A percentile compares a stretch with the other conserved stretches of the same genome.
These are phyloP conservation scores for Tetracladium marchalianum DNA, from an alignment of 495 filamentous ascomycete genomes.

Conservation along the genomic window DNA sequence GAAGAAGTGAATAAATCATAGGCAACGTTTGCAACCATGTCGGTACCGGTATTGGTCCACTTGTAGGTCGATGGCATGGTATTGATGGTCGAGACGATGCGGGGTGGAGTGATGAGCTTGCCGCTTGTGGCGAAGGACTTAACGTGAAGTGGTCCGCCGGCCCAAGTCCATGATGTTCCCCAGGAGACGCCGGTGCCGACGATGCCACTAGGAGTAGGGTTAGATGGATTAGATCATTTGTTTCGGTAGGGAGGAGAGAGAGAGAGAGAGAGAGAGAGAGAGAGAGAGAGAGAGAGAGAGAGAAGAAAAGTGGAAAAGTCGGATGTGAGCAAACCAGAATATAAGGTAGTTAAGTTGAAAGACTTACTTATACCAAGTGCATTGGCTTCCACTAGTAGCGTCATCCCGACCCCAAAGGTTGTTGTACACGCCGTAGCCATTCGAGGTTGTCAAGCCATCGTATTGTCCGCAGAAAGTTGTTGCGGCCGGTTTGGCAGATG, in stretches of 20 bases:
- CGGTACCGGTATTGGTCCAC: constrained; percentile 47
- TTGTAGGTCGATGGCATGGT: constrained; percentile 42
- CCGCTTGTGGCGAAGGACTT: constrained; percentile 53
- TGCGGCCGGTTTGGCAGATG: constrained; percentile 28
- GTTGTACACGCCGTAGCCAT: constrained; percentile 40
- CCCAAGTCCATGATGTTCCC: constrained; percentile 50
- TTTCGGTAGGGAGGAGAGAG: no score
- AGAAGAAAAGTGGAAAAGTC: no score
- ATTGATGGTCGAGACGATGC: constrained; percentile 36
- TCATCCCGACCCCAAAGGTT: constrained; percentile 39
- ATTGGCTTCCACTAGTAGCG: constrained; percentile 47
- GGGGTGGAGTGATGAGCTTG: constrained; percentile 29
- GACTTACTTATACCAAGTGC: constrained; percentile 41
- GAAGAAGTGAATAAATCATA: constrained; percentile 55
- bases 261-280: no score
- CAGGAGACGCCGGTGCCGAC: constrained; percentile 37
- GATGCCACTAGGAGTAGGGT: no score
- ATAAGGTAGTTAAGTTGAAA: constrained; percentile 4
- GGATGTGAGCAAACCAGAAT: no score
- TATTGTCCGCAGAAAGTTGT: constrained; percentile 42
- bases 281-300: no score
- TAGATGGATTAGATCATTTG: no score
- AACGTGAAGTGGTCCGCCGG: constrained; percentile 37
- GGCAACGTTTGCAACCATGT: constrained; percentile 50
- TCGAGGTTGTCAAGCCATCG: constrained; percentile 30